Evolutionary conservation across 352 stramenopile genomes (phyloP), one percentile per base, ranked within the genome.

Genomic region (Phytophthora tubulina): DNA sequence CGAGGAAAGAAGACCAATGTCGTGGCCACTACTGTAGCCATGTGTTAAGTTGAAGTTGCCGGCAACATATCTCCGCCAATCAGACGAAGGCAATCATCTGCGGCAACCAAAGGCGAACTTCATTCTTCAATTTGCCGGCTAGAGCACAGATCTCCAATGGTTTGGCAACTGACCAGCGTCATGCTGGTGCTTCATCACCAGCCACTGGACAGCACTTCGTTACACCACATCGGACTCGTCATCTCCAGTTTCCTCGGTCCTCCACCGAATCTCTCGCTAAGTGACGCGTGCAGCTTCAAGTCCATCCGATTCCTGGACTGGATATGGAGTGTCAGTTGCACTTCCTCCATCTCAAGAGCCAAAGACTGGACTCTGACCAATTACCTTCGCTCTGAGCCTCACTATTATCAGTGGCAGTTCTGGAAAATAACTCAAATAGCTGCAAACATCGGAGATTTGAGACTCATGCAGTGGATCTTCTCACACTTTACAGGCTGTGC

Each of bases 401-500:
- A 54, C 3, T 67, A 72, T 7, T 57, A 72, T 11, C 9, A 9
- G 7, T 62, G 49, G 17, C 46, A 65, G 31, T 66, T 66, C 15
- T 14, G 30, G 13, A 55, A 56, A 51, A 31, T n/a, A 2, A 21
- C 46, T 30, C 8, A 54, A 53, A 36, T 59, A 2, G 63, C 63
- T 31, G 45, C 31, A 1, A 10, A 59, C 27, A 27, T 10, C 0
- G 63, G 45, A 38, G 53, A 65, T 50, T 13, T 65, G 11, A 42
- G 27, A 2, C 7, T 72, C 1, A 56, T 62, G 10, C 5, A 60
- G 51, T 65, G 63, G 63, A 9, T 70, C 3, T 33, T 64, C 7
- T 4, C 3, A 0, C 53, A 54, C 21, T 69, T 62, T 21, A 35
- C 38, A 6, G 30, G 13, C 7, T 61, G 51, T 9, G 2, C 27